Conservation (phyloP, 169 alveolate species). For the Theileria luwenshuni region DNA sequence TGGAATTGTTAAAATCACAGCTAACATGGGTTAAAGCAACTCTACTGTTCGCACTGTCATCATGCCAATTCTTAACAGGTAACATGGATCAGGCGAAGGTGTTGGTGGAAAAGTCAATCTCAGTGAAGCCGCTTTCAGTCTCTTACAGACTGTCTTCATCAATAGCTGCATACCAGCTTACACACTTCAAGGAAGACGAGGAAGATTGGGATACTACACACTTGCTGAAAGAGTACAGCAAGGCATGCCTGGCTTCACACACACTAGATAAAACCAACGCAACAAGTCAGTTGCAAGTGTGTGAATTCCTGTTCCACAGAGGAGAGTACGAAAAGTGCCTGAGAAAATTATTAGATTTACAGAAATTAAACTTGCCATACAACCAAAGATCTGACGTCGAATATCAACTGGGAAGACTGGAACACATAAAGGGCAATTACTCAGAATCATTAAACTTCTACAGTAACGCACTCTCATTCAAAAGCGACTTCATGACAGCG, state of each 20-base stretch:
- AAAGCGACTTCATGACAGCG: conserved; percentile 48
- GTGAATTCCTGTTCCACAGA: conserved; percentile 52
- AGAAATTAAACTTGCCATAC: conserved; percentile 4
- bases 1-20: conserved; percentile 24
- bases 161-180: conserved; percentile 22
- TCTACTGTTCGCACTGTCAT: conserved; percentile 44
- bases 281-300: conserved; percentile 32
- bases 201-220: conserved; percentile 1
- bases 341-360: conserved; percentile 29
- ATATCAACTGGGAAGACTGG: conserved; percentile 53
- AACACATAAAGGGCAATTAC: conserved; percentile 36
- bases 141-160: conserved; percentile 38
- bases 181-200: conserved; percentile 27
- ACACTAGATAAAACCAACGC: conserved; percentile 14
- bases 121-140: conserved; percentile 23
- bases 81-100: conserved; percentile 36
- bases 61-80: conserved; percentile 35
- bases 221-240: conserved; percentile 26
- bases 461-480: conserved; percentile 24
- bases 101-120: conserved; percentile 30
- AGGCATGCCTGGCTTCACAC: conserved; percentile 18
- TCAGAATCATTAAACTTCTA: conserved; percentile 23
- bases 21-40: conserved; percentile 35
- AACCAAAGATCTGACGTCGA: conserved; percentile 34
- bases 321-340: conserved; percentile 40